Evolutionary conservation across 768 basidiomycete species (phyloP), one percentile per base, ranked within the genome.

Genomic region (Hortiboletus flavorubellus): DNA sequence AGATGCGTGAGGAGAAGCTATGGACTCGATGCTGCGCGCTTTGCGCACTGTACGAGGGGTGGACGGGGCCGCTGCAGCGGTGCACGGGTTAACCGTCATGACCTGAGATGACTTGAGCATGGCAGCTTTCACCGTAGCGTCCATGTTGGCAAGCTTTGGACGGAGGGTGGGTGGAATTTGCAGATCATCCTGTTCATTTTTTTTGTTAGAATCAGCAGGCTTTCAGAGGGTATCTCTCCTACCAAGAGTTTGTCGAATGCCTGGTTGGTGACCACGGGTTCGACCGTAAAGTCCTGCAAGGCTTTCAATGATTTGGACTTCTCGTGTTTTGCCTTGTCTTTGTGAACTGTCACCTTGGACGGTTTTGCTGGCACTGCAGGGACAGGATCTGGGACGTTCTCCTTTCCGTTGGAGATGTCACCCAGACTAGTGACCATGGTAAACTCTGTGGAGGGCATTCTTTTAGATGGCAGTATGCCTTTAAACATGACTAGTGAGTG

Each of bases 31-130:
- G 66, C 90, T 91, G 59, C 81, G 85, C 8, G 85, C 83, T 60
- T 82, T 82, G 43, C 91, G 83, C 34, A 91, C 70, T 18, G 80
- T 73, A 46, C 79, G 79, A 29, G 86, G 82, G 5, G 83, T 80
- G 16, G 67, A 60, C 3, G 82, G 80, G 38, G 46, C 26, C 4
- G 16, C 42, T 44, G 69, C 62, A 34, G 43, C 66, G 29, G 71
- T 60, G 26, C 68, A 64, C 30, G 74, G 74, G 55, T 72, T 76
- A 8, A 75, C 69, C 18, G 78, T 72, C 68, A 90, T 74, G 29
- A 81, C 80, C 31, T 87, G 84, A 1, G 91, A 92, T 0, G 91
- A 91, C 67, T 90, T 92, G 53, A 96, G 76, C 90, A 96, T 94
- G 12, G 89, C 90, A 5, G 89, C 91, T 68, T 96, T 96, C 47